phyloP scores from a whole-genome alignment of 805 yeast species.

The Zygosaccharomyces rouxii region DNA sequence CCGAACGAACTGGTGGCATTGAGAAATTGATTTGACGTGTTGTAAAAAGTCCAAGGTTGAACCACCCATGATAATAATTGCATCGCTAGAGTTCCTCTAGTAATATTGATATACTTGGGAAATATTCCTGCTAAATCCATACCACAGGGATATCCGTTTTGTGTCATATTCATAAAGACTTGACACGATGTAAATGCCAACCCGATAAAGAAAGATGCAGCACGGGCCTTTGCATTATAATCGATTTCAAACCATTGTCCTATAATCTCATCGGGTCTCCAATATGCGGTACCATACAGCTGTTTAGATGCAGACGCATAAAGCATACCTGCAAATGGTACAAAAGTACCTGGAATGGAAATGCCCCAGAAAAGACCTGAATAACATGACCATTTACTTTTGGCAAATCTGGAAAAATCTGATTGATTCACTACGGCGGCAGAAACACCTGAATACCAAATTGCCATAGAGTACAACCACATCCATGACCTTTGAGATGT shows the following conservation, averaged over 20 bases:
- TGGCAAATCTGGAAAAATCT: constrained; percentile 41
- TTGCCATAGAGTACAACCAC: constrained; percentile 40
- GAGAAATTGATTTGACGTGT: constrained; percentile 36
- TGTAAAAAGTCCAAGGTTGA: constrained; percentile 41
- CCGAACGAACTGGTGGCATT: constrained; percentile 40
- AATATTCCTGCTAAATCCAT: constrained; percentile 37
- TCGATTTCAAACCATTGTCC: constrained; percentile 38
- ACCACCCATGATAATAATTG: constrained; percentile 37
- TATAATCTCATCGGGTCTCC: constrained; percentile 40
- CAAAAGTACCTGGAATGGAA: constrained; percentile 37
- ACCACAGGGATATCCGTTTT: constrained; percentile 39
- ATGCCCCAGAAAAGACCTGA: constrained; percentile 35
- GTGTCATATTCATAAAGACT: constrained; percentile 35
- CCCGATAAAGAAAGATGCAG: constrained; percentile 41
- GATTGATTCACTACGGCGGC: constrained; percentile 40
- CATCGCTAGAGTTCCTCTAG: constrained; percentile 37
- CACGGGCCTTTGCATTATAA: constrained; percentile 36
- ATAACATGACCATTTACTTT: constrained; percentile 25
- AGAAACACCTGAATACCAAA: constrained; percentile 40
- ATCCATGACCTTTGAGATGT: constrained; percentile 36
- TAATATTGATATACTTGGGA: constrained; percentile 35
- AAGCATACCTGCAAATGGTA: constrained; percentile 40
- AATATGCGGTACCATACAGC: constrained; percentile 36
- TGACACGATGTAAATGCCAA: constrained; percentile 37
- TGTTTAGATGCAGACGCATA: constrained; percentile 36